Evolutionary conservation across 345 rosid species (phyloP).

Genomic region (Acer yangbiense): DNA sequence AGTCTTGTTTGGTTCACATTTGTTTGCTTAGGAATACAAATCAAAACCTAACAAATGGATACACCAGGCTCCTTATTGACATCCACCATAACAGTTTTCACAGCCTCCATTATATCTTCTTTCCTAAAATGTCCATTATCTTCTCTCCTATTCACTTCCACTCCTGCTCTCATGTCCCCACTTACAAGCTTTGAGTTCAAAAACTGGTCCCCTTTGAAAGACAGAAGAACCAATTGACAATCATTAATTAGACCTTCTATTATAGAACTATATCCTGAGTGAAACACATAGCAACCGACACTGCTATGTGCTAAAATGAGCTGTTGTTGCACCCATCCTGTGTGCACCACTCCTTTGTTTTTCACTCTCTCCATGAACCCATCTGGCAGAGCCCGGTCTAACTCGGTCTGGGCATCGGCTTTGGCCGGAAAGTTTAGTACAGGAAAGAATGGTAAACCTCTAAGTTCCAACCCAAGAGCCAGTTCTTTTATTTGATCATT

Average conservation of each 20-base stretch:
- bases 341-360: slow-evolving; percentile 28
- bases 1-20: too few species aligned
- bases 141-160: slow-evolving; percentile 31
- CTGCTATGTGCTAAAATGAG: slow-evolving; percentile 28
- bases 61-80: slow-evolving; percentile 26
- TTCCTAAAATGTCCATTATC: slow-evolving; percentile 36
- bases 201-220: slow-evolving; percentile 40
- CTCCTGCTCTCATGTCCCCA: slow-evolving; percentile 30
- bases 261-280: slow-evolving; percentile 37
- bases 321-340: slow-evolving; percentile 40
- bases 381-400: slow-evolving; percentile 23
- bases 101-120: slow-evolving; percentile 28
- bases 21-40: too few species aligned
- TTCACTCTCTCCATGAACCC: slow-evolving; percentile 36
- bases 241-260: slow-evolving; percentile 34
- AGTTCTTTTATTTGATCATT: slow-evolving; percentile 32
- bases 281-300: slow-evolving; percentile 33
- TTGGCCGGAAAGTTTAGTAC: slow-evolving; percentile 30
- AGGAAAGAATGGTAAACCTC: slow-evolving; percentile 36
- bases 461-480: slow-evolving; percentile 33
- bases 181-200: slow-evolving; percentile 34
- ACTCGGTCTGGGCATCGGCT: not conserved
- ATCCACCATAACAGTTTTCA: slow-evolving; percentile 32
- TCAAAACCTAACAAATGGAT: too few species aligned
- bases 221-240: slow-evolving; percentile 36